Evolutionary conservation across 768 basidiomycete species (phyloP).

Genomic region (Kwoniella sp.): DNA sequence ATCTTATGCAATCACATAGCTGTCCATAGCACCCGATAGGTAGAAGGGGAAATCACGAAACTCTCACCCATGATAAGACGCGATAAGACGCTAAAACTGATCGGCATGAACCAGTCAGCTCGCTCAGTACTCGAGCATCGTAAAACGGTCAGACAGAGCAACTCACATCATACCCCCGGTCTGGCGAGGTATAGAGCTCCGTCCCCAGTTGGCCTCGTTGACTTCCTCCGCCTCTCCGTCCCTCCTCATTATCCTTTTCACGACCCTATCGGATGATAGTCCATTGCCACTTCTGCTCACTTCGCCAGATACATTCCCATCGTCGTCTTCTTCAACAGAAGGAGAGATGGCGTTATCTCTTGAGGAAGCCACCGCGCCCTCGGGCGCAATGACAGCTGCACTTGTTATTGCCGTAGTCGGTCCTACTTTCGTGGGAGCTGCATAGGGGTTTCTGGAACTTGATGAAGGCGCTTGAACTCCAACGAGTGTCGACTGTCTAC

Average conservation of each 20-base stretch:
- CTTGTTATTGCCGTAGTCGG: background rate
- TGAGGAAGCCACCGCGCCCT: background rate
- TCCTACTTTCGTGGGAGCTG: slow-evolving; percentile 3
- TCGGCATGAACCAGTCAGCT: background rate
- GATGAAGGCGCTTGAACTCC: background rate
- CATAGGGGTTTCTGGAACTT: slow-evolving; percentile 9
- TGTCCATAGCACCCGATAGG: background rate
- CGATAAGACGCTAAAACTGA: slow-evolving; percentile 29
- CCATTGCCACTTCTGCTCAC: background rate
- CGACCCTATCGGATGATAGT: background rate
- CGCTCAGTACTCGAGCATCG: background rate
- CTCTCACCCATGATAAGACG: slow-evolving; percentile 37
- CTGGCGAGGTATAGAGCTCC: slow-evolving; percentile 27
- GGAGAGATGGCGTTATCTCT: background rate
- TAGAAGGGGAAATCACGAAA: background rate
- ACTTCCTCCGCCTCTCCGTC: background rate
- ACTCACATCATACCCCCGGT: slow-evolving; percentile 26
- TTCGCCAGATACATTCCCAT: background rate
- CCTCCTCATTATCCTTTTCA: background rate
- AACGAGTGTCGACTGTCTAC: background rate
- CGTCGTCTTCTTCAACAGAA: background rate
- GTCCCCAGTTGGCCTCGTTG: slow-evolving; percentile 17
- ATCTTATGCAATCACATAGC: no score
- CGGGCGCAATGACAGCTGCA: background rate
- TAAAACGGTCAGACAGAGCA: background rate